phyloP scores from a whole-genome alignment of 2,329 filamentous ascomycete species.

The Tolypocladium endophyticum region DNA sequence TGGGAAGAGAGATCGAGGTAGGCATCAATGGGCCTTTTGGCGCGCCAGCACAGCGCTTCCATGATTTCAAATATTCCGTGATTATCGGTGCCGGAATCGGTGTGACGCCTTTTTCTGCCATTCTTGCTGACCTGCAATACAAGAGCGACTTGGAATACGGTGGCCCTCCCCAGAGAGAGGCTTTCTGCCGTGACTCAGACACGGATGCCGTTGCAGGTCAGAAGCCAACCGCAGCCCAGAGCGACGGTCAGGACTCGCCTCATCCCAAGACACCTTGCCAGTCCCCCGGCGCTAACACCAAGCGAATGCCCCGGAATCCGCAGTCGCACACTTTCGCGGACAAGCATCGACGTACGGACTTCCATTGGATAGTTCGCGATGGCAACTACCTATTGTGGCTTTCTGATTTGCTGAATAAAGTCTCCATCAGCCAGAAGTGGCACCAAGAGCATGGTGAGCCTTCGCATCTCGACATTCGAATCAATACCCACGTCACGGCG shows the following conservation, averaged over 20 bases:
- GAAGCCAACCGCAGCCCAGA: neutral
- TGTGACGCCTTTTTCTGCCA: conserved; percentile 46
- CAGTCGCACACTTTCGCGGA: conserved; percentile 7
- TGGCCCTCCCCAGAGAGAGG: conserved; percentile 7
- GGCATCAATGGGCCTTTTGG: conserved; percentile 48
- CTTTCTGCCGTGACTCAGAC: neutral
- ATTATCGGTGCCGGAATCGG: conserved; percentile 48
- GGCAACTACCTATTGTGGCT: conserved; percentile 47
- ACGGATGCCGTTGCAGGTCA: neutral
- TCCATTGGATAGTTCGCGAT: conserved; percentile 51
- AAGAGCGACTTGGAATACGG: conserved; percentile 27
- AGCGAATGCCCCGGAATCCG: neutral
- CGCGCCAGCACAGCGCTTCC: conserved; percentile 46
- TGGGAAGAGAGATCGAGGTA: conserved; percentile 34
- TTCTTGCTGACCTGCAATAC: conserved; percentile 42
- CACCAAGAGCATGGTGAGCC: conserved; percentile 23
- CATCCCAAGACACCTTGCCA: no score
- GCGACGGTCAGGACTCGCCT: neutral
- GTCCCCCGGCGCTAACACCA: neutral
- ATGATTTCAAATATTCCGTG: conserved; percentile 45
- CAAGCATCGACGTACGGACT: conserved; percentile 41
- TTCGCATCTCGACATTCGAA: conserved; percentile 38
- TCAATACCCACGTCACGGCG: conserved; percentile 46
- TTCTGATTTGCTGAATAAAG: conserved; percentile 42
- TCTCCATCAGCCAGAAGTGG: conserved; percentile 26